Evolutionary conservation across 352 stramenopile species (phyloP).

Genomic region (Globisporangium viniferum): DNA sequence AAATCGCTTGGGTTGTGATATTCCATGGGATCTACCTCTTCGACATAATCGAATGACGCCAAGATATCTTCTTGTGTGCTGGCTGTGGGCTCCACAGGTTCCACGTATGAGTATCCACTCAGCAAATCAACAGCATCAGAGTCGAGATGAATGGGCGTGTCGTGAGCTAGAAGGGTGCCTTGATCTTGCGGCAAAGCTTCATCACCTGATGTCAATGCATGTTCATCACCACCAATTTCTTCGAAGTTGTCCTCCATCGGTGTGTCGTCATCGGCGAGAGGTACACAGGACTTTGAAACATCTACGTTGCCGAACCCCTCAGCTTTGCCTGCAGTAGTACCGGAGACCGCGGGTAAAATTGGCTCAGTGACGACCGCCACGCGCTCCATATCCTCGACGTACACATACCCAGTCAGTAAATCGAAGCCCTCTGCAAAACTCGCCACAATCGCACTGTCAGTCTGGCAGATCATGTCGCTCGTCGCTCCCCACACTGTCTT

Average conservation of each 20-base stretch:
- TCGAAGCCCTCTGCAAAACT: conserved; percentile 8
- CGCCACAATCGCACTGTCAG: conserved; percentile 3
- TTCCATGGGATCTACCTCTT: conserved; percentile 13
- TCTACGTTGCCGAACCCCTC: neutral
- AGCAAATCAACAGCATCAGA: conserved; percentile 23
- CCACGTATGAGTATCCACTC: conserved; percentile 32
- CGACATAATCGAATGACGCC: conserved; percentile 23
- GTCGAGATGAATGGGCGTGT: neutral
- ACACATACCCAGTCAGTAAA: conserved; percentile 18
- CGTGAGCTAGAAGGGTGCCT: neutral
- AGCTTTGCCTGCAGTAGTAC: neutral
- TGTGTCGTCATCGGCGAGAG: neutral
- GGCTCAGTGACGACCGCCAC: neutral
- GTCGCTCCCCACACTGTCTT: conserved; percentile 7
- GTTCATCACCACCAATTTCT: neutral
- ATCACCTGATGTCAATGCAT: neutral
- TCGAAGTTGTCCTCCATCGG: neutral
- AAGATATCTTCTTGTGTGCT: conserved; percentile 23
- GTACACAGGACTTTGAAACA: neutral
- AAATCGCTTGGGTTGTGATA: neutral
- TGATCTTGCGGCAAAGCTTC: neutral
- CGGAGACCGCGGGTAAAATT: neutral
- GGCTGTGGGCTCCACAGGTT: conserved; percentile 20
- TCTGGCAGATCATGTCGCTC: conserved; percentile 15
- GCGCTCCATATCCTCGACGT: conserved; percentile 19